Percentiles rank a stretch among this genome's conserved stretches.
These are phyloP conservation scores for Hanseniaspora mollemarum DNA, from an alignment of 805 yeast genomes.

Conservation along the genomic window DNA sequence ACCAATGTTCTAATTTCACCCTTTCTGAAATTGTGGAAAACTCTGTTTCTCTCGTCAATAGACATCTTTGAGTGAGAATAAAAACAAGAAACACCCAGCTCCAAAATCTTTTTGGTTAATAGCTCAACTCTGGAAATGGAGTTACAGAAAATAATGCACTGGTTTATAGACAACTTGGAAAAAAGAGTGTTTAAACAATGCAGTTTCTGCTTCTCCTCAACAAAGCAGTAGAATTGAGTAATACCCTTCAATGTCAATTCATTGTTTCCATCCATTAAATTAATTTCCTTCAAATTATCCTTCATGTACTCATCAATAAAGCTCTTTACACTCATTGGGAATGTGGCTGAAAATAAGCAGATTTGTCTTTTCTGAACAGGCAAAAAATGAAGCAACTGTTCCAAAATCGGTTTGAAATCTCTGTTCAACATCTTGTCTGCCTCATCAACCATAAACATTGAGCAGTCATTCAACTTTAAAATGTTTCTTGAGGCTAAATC, in stretches of 20 bases:
- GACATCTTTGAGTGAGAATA: conserved; percentile 97
- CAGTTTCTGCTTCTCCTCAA: conserved; percentile 89
- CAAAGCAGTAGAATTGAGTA: conserved; percentile 96
- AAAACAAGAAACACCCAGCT: conserved; percentile 90
- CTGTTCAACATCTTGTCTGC: conserved; percentile 93
- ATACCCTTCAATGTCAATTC: conserved; percentile 92
- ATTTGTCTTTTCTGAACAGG: conserved; percentile 66
- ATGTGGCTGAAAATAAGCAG: conserved; percentile 84
- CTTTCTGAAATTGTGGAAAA: conserved; percentile 96
- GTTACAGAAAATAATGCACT: conserved; percentile 92
- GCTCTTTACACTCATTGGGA: conserved; percentile 84
- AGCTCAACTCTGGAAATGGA: conserved; percentile 93
- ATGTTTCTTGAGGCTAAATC: conserved; percentile 82
- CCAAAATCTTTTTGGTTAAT: conserved; percentile 90
- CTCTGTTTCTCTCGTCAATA: conserved; percentile 92
- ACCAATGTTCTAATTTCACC: conserved; percentile 96
- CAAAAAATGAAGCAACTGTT: conserved; percentile 71
- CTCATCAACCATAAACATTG: conserved; percentile 92
- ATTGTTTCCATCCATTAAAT: conserved; percentile 61
- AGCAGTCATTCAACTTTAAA: conserved; percentile 78
- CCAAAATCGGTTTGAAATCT: conserved; percentile 79
- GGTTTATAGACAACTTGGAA: conserved; percentile 88
- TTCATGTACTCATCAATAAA: conserved; percentile 79
- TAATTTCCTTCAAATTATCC: conserved; percentile 85
- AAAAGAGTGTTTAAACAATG: conserved; percentile 92